Evolutionary conservation across 2,329 filamentous ascomycete genomes (phyloP).

Genomic region (Trichoderma sp.): DNA sequence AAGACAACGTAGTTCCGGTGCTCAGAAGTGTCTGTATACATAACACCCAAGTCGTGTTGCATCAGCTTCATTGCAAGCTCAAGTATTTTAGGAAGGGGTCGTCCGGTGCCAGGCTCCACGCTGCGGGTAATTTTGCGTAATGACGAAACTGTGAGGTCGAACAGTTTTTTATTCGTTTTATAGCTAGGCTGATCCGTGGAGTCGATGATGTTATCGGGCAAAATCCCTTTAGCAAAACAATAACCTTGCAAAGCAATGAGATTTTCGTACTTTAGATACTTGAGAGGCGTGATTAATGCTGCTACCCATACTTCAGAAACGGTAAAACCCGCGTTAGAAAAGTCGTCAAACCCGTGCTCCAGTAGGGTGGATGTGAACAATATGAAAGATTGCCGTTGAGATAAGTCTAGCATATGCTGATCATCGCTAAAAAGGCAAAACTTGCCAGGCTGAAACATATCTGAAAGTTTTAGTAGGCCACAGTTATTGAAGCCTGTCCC

Average conservation of each 20-base stretch:
- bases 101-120: conserved; percentile 43
- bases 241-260: conserved; percentile 53
- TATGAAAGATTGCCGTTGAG: conserved; percentile 51
- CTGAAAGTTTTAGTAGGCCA: conserved; percentile 49
- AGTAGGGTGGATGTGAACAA: conserved; percentile 58
- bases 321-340: conserved; percentile 50
- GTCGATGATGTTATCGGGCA: conserved; percentile 47
- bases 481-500: conserved; percentile 51
- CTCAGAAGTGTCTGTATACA: conserved; percentile 43
- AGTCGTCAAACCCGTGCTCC: conserved; percentile 51
- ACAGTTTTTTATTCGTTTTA: conserved; percentile 52
- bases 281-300: conserved; percentile 55
- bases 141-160: conserved; percentile 52
- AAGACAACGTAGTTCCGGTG: conserved; percentile 57
- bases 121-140: conserved; percentile 56
- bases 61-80: conserved; percentile 58
- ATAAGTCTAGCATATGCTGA: conserved; percentile 45
- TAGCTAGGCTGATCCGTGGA: conserved; percentile 51
- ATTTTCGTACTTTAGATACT: conserved; percentile 53
- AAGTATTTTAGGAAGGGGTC: conserved; percentile 48
- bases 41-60: conserved; percentile 51
- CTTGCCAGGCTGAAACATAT: conserved; percentile 53
- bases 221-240: conserved; percentile 47
- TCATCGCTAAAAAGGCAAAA: conserved; percentile 55
- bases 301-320: conserved; percentile 58